A percentile compares a stretch with the other conserved stretches of the same genome.
Evolutionary conservation across 805 yeast species (phyloP).

Genomic region (Pichia manshurica): DNA sequence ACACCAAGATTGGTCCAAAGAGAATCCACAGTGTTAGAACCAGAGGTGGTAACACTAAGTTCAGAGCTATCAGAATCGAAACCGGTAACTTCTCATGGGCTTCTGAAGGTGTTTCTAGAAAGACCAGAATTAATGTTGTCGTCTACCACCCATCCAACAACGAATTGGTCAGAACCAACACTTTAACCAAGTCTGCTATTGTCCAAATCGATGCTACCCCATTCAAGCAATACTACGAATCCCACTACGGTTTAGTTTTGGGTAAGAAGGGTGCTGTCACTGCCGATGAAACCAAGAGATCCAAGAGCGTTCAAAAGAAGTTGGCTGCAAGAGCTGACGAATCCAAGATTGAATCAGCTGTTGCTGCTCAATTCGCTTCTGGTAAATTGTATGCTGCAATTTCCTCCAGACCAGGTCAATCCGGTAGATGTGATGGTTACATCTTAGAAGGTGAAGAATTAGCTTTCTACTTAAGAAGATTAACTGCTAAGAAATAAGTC

Average conservation of each 20-base stretch:
- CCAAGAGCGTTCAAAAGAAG: conserved; percentile 82
- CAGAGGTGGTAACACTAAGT: conserved; percentile 99
- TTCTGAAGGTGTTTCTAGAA: conserved; percentile 96
- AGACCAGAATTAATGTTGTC: conserved; percentile 98
- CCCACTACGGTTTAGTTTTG: conserved; percentile 91
- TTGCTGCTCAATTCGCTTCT: conserved; percentile 94
- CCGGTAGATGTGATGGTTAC: conserved; percentile 99
- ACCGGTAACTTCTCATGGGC: conserved; percentile 99
- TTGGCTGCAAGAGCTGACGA: conserved; percentile 86
- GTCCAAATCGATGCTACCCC: conserved; percentile 99
- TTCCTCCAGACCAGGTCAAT: conserved; percentile 99
- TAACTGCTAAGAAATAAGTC: conserved; percentile 94
- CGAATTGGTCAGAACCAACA: conserved; percentile 99
- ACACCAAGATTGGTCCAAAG: conserved; percentile 98
- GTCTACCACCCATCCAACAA: conserved; percentile 99
- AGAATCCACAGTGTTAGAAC: conserved; percentile 99
- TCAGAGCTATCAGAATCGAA: conserved; percentile 99
- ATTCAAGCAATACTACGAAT: conserved; percentile 98
- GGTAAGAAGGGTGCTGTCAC: conserved; percentile 71
- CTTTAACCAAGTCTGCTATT: conserved; percentile 97
- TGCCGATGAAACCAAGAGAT: conserved; percentile 54
- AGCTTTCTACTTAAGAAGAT: conserved; percentile 99
- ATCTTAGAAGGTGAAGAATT: conserved; percentile 99
- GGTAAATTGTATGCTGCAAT: conserved; percentile 98
- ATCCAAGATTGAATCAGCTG: conserved; percentile 83